A percentile compares a stretch with the other conserved stretches of the same genome.
Conservation (phyloP, 371 early-diverging fungal genomes). For the Thermomucor indicae-seudaticae region DNA sequence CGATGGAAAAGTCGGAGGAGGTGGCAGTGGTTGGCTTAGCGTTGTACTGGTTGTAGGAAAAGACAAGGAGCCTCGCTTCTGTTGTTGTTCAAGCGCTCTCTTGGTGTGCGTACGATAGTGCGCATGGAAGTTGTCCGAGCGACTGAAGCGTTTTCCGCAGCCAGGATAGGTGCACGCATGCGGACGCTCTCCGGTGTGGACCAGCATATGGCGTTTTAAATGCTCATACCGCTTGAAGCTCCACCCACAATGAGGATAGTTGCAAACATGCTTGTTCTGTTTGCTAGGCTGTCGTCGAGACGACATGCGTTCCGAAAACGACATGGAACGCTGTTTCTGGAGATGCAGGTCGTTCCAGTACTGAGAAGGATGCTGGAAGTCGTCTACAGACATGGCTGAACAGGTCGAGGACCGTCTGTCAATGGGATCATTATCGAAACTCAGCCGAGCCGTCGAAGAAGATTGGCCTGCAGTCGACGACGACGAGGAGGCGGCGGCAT, state of each 20-base stretch:
- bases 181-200: constrained; percentile 65
- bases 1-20: background rate
- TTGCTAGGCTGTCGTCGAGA: constrained; percentile 29
- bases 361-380: constrained; percentile 22
- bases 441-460: constrained; percentile 3
- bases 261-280: constrained; percentile 52
- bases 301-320: constrained; percentile 17
- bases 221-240: constrained; percentile 82
- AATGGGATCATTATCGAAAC: constrained; percentile 4
- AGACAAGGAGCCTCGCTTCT: constrained; percentile 8
- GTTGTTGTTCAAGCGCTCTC: constrained; percentile 30
- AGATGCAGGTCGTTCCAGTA: constrained; percentile 22
- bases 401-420: constrained; percentile 18
- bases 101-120: constrained; percentile 55
- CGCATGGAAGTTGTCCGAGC: constrained; percentile 72
- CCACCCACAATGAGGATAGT: constrained; percentile 52
- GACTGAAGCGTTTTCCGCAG: constrained; percentile 73
- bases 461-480: too few relatives aligned
- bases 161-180: constrained; percentile 62
- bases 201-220: constrained; percentile 76
- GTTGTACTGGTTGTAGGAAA: background rate
- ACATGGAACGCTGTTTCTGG: constrained; percentile 17
- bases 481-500: constrained; percentile 3
- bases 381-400: constrained; percentile 14
- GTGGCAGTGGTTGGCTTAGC: background rate